These are phyloP conservation scores for Malassezia obtusa DNA, from an alignment of 1,284 basidiomycete genomes.

Conservation along the genomic window DNA sequence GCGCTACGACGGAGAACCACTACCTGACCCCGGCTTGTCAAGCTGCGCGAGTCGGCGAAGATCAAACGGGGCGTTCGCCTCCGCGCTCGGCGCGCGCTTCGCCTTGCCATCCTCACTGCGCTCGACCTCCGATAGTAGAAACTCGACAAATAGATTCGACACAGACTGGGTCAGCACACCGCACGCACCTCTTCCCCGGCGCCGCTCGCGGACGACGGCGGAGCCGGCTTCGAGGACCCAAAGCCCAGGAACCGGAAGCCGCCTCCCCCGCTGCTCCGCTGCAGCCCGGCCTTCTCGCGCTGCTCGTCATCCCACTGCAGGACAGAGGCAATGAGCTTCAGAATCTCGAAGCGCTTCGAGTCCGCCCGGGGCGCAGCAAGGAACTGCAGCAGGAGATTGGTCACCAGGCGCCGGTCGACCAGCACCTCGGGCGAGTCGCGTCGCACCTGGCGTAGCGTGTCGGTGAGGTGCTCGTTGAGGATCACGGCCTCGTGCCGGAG, in stretches of 20 bases:
- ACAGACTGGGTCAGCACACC: conserved; percentile 24
- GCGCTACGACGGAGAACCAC: neutral
- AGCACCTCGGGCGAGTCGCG: conserved; percentile 74
- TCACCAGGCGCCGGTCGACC: conserved; percentile 81
- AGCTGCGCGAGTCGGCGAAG: conserved; percentile 5
- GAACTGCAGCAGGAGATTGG: conserved; percentile 87
- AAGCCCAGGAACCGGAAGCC: conserved; percentile 7
- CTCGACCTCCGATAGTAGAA: conserved; percentile 40
- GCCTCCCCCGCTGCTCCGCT: conserved; percentile 39
- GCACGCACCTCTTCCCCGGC: neutral
- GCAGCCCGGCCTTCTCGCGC: conserved; percentile 78
- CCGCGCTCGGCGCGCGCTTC: neutral
- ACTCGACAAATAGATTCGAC: conserved; percentile 44
- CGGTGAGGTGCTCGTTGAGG: conserved; percentile 92
- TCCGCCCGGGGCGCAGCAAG: conserved; percentile 80
- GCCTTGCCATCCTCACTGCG: conserved; percentile 11
- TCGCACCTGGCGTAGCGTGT: conserved; percentile 83
- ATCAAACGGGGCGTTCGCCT: neutral
- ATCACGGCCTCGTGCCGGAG: conserved; percentile 48
- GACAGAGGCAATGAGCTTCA: conserved; percentile 74
- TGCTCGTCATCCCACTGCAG: conserved; percentile 82
- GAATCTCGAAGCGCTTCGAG: conserved; percentile 91
- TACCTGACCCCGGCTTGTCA: neutral
- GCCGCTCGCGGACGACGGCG: neutral
- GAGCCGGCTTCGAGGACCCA: neutral